Conservation (phyloP, 805 yeast genomes). For the Cyberlindnera subsufficiens region DNA sequence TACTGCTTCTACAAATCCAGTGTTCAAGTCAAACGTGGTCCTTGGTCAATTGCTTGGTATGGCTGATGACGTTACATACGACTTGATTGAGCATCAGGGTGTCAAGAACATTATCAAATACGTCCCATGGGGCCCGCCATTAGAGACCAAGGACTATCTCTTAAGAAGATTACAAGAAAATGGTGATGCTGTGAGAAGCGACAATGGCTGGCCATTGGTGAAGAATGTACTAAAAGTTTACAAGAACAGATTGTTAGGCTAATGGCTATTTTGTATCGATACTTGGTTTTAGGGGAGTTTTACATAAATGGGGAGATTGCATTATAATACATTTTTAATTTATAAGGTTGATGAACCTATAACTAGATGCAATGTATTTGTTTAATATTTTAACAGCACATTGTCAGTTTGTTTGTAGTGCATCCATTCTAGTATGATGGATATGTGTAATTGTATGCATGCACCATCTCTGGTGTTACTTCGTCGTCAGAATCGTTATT, state of each 20-base stretch:
- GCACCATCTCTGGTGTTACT: conserved; percentile 12
- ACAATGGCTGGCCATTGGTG: conserved; percentile 72
- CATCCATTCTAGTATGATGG: background rate
- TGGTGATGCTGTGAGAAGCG: conserved; percentile 87
- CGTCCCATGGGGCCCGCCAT: conserved; percentile 97
- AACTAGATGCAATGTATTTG: background rate
- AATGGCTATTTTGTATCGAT: background rate
- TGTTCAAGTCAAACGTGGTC: conserved; percentile 54
- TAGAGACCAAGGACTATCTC: conserved; percentile 86
- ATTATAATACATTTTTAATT: background rate
- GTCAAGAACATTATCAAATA: conserved; percentile 81
- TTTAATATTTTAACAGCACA: background rate
- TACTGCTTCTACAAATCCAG: conserved; percentile 23
- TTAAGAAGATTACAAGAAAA: conserved; percentile 90
- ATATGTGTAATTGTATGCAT: conserved; percentile 4
- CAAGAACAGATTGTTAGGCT: conserved; percentile 22
- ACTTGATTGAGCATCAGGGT: conserved; percentile 57
- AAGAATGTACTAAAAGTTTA: conserved; percentile 42
- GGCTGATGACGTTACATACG: conserved; percentile 86
- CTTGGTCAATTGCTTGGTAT: conserved; percentile 91
- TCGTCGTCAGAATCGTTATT: background rate
- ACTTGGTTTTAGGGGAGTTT: background rate
- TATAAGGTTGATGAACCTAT: background rate
- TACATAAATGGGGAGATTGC: background rate
- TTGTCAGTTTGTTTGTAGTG: no score